Conservation (phyloP, 306 rosid genomes). For the Geum urbanum region DNA sequence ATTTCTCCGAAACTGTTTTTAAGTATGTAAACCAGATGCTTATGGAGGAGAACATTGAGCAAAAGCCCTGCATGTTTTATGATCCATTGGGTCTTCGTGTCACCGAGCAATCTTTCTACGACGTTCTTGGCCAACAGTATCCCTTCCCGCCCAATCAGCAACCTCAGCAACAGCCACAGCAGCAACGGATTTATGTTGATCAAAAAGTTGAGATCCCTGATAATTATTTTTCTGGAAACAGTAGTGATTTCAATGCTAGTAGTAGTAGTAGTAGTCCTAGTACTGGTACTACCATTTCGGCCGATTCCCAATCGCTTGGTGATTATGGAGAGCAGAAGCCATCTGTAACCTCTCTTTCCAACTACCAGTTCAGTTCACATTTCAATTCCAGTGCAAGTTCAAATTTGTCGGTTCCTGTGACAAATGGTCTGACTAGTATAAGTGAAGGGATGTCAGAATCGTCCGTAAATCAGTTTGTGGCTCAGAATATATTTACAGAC, state of each 20-base stretch:
- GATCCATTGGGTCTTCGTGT: constrained; percentile 68
- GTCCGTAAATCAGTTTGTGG: constrained; percentile 44
- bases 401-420: constrained; percentile 20
- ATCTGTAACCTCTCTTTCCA: constrained; percentile 32
- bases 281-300: constrained; percentile 10
- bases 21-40: constrained; percentile 69
- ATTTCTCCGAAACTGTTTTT: constrained; percentile 49
- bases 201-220: constrained; percentile 26
- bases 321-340: constrained; percentile 37
- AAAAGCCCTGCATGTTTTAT: constrained; percentile 68
- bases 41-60: constrained; percentile 71
- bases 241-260: constrained; percentile 20
- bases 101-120: constrained; percentile 86
- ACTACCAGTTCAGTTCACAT: constrained; percentile 26
- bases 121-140: constrained; percentile 53
- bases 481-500: constrained; percentile 60
- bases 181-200: constrained; percentile 14
- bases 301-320: constrained; percentile 20
- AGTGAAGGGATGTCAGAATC: constrained; percentile 36
- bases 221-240: constrained; percentile 10
- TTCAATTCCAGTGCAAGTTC: constrained; percentile 25
- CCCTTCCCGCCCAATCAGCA: constrained; percentile 39
- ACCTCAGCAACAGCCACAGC: constrained; percentile 1
- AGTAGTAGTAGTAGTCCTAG: constrained; percentile 16
- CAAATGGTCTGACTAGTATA: constrained; percentile 23